Percentiles rank a stretch among this genome's conserved stretches.
These are phyloP conservation scores for Suzukiozyma palmioleophila DNA, from an alignment of 1,139 yeast species.

Conservation along the genomic window DNA sequence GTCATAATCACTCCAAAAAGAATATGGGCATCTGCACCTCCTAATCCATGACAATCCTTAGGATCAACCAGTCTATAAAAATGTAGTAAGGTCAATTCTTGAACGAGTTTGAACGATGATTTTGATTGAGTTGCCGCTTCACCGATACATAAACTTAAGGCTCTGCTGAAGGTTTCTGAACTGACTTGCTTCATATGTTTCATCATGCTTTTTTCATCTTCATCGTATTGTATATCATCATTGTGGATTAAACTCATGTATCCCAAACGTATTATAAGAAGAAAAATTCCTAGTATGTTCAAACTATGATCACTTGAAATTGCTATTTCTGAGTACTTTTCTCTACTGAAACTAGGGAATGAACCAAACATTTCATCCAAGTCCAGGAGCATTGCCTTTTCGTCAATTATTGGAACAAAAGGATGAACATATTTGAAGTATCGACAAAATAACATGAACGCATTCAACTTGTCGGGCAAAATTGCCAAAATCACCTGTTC, in stretches of 20 bases:
- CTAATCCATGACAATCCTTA: slow-evolving; percentile 41
- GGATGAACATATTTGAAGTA: slow-evolving; percentile 41
- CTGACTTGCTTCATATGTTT: slow-evolving; percentile 23
- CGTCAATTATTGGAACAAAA: slow-evolving; percentile 36
- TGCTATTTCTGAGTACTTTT: slow-evolving; percentile 17
- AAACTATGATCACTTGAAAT: slow-evolving; percentile 32
- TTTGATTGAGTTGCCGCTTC: slow-evolving; percentile 25
- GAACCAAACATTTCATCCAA: slow-evolving; percentile 22
- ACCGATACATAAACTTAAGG: slow-evolving; percentile 29
- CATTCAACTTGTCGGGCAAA: slow-evolving; percentile 27
- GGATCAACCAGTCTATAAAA: slow-evolving; percentile 39
- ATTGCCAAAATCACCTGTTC: slow-evolving; percentile 25
- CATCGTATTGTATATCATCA: slow-evolving; percentile 24
- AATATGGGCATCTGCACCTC: slow-evolving; percentile 39
- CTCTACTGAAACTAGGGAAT: slow-evolving; percentile 21
- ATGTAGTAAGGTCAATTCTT: slow-evolving; percentile 27
- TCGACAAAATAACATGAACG: slow-evolving; percentile 28
- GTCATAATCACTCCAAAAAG: slow-evolving; percentile 34
- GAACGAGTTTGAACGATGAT: slow-evolving; percentile 33
- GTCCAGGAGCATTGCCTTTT: slow-evolving; percentile 23
- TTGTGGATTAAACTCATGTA: slow-evolving; percentile 40
- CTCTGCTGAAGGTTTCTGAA: slow-evolving; percentile 21
- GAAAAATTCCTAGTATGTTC: slow-evolving; percentile 26
- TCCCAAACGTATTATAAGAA: slow-evolving; percentile 32
- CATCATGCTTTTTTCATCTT: slow-evolving; percentile 26